phyloP scores from a whole-genome alignment of 768 basidiomycete genomes.

The Amanita thiersii region DNA sequence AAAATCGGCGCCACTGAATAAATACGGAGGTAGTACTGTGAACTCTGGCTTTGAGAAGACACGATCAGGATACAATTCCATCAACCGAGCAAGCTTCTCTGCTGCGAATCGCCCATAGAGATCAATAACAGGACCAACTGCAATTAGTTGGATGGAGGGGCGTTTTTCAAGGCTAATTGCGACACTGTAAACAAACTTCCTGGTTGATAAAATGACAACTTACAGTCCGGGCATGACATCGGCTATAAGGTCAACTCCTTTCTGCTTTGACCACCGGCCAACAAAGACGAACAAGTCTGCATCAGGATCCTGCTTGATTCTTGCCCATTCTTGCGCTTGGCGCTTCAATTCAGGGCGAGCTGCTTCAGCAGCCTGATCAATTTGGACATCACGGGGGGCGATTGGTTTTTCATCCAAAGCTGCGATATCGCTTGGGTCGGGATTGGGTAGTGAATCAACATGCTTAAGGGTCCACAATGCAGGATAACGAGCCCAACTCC shows the following conservation, averaged over 20 bases:
- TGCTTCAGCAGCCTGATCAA: slow-evolving; percentile 81
- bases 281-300: slow-evolving; percentile 94
- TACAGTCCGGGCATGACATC: slow-evolving; percentile 89
- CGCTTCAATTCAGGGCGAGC: slow-evolving; percentile 86
- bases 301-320: slow-evolving; percentile 83
- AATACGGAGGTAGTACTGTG: slow-evolving; percentile 85
- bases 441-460: slow-evolving; percentile 92
- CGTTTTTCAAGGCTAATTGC: slow-evolving; percentile 69
- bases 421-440: slow-evolving; percentile 91
- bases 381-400: slow-evolving; percentile 59
- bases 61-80: slow-evolving; percentile 92
- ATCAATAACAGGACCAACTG: slow-evolving; percentile 93
- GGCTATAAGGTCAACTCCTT: slow-evolving; percentile 95
- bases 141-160: slow-evolving; percentile 76
- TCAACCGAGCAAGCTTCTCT: slow-evolving; percentile 85
- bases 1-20: slow-evolving; percentile 94
- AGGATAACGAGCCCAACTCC: slow-evolving; percentile 94
- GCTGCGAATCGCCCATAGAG: slow-evolving; percentile 93
- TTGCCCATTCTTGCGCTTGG: slow-evolving; percentile 93
- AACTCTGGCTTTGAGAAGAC: slow-evolving; percentile 97
- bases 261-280: slow-evolving; percentile 97
- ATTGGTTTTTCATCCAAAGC: slow-evolving; percentile 79
- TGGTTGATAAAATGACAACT: slow-evolving; percentile 20
- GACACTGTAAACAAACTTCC: background rate
- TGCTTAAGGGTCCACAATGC: slow-evolving; percentile 94